Evolutionary conservation across 2,329 filamentous ascomycete genomes (phyloP), one percentile per base, ranked within the genome.

Genomic region (Alternaria infectoria): DNA sequence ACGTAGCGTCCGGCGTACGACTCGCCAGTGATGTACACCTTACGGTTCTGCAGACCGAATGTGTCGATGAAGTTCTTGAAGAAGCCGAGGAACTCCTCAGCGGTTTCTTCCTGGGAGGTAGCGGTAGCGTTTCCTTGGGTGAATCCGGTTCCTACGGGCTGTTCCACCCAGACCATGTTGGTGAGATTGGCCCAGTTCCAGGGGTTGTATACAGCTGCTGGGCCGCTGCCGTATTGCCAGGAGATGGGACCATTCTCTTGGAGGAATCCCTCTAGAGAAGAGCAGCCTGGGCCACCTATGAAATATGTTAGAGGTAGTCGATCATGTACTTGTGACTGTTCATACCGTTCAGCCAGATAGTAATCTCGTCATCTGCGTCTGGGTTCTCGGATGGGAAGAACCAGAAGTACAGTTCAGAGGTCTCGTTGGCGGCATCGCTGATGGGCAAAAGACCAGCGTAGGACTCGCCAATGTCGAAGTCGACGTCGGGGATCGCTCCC

Each of bases 51-150:
- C 76, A 93, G 81, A 12, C 80, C 83, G 69, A 93, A 93, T 0
- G 88, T 89, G 32, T 91, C 83, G 61, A 93, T 81, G 70, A 93
- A 93, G 80, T 93, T 93, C 81, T 90, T 89, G 85, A 89, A 93
- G 81, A 93, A 96, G 54, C 90, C 90, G 15, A 91, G 83, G 76
- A 95, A 93, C 69, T 94, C 87, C n/a, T 81, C 79, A 0, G 90
- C 90, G 2, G 91, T 84, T 67, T 93, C 90, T 28, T 88, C 85
- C 68, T 93, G 89, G 69, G 86, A 87, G 5, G 83, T 88, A 10
- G 90, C 90, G 0, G 86, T 91, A 4, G 88, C 83, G 0, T 80
- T 86, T 13, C 91, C 91, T 32, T 87, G 85, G 0, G 88, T 87
- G 76, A 91, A 94, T 13, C 91, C 91, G 0, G 90, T 91, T 28